phyloP scores from a whole-genome alignment of 495 filamentous ascomycete genomes.

The Cercophora scortea region DNA sequence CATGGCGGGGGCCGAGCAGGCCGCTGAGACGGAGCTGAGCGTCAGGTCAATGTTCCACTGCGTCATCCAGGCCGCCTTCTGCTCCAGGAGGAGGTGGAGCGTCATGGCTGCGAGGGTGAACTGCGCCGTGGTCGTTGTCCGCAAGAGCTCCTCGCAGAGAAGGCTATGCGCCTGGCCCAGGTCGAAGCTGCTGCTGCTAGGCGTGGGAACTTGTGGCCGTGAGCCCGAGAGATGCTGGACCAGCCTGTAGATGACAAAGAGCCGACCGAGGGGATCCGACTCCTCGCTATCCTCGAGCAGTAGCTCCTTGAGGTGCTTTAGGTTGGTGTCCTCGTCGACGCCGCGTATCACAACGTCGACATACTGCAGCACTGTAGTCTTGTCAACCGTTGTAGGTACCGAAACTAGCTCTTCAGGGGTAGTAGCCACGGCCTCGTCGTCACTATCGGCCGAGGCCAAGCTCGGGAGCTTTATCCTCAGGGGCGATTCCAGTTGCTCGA shows the following conservation, averaged over 20 bases:
- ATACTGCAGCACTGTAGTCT: conserved; percentile 12
- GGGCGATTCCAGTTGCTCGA: conserved; percentile 6
- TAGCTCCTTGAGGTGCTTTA: conserved; percentile 16
- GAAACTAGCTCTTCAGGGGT: not conserved
- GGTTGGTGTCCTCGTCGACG: conserved; percentile 17
- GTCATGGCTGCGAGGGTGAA: conserved; percentile 52
- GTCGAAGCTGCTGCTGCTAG: conserved; percentile 9
- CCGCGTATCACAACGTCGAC: conserved; percentile 14
- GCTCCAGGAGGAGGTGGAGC: conserved; percentile 50
- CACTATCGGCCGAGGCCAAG: not conserved
- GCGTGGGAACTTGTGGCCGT: not conserved
- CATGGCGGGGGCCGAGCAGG: conserved; percentile 32
- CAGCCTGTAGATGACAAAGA: conserved; percentile 17
- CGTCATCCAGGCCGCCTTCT: conserved; percentile 43
- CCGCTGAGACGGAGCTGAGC: conserved; percentile 47
- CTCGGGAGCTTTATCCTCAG: conserved; percentile 11
- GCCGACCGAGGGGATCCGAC: conserved; percentile 2
- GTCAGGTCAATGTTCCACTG: conserved; percentile 66
- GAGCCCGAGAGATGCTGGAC: conserved; percentile 17
- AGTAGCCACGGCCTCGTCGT: not conserved
- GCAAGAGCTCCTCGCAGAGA: conserved; percentile 12
- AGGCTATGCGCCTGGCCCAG: conserved; percentile 23
- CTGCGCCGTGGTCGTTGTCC: conserved; percentile 17
- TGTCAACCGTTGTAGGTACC: conserved; percentile 5
- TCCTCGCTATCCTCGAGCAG: conserved; percentile 4